Base-by-base conservation (phyloP, 176 grass and related monocot genomes). In the Rhynchospora tenuis region DNA sequence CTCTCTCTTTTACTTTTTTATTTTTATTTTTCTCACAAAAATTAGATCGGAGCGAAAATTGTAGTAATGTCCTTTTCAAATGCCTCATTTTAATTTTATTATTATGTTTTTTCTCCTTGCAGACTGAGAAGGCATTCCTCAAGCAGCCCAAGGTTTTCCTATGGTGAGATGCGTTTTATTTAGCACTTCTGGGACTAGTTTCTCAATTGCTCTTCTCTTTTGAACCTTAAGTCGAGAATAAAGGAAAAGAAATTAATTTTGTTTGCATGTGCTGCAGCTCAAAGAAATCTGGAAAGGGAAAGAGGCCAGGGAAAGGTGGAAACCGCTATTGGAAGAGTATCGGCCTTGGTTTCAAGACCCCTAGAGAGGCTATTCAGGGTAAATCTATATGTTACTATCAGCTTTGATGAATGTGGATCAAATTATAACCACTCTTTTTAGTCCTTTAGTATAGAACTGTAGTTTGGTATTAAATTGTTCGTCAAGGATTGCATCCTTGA, bases 141-240 rank as follows among this genome's bases (percentile, higher is more conserved):
- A 82, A 82, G 38, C 80, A 82, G 46, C 80, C 80, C 2, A 82
- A 82, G 80, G 80, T 82, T 28, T 82, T 82, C 80, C 80, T 82
- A 29, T 50, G 80, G 80, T 82, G 33, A 63, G 28, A 13, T 82
- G 45, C 38, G 4, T 24, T 51, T 15, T 38, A 2, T 38, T 3
- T 2, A 38, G 2, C 33, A 38, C 33, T 38, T 38, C 33, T 38
- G 33, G 5, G 0, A 38, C 33, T 38, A 38, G 1, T 38, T 38
- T 38, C 33, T 38, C 33, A 38, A 38, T 3, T 38, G 0, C 3
- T 38, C 33, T 38, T 38, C 2, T 1, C 2, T 38, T 38, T 38
- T 1, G 14, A 67, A 65, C 19, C 27, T 43, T 10, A 43, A 2
- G 29, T 3, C 23, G 67, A 5, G 2, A 31, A 54, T 54, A 16